These are phyloP conservation scores for Suhomyces taliae DNA, from an alignment of 1,139 yeast species.

Conservation along the genomic window DNA sequence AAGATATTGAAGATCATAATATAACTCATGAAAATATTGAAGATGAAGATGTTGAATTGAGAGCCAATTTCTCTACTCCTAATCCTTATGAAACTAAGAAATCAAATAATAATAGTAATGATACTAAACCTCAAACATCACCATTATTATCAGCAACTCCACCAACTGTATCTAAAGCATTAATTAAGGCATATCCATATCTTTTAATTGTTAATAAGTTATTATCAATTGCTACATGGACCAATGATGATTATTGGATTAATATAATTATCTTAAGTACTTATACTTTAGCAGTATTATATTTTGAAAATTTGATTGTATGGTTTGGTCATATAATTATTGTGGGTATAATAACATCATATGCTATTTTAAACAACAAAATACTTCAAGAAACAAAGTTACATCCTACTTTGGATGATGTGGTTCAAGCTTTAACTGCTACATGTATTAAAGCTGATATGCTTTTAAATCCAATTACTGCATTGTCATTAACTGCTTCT, in stretches of 20 bases:
- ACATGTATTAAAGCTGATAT: conserved; percentile 77
- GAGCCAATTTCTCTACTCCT: conserved; percentile 15
- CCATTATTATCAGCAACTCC: conserved; percentile 83
- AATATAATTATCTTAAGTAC: conserved; percentile 61
- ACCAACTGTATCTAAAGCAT: conserved; percentile 82
- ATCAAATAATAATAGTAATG: background rate
- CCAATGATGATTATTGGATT: conserved; percentile 80
- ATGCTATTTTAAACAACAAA: conserved; percentile 59
- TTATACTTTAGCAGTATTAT: conserved; percentile 61
- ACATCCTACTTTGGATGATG: conserved; percentile 85
- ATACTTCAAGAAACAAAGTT: conserved; percentile 53
- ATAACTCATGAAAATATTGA: conserved; percentile 10
- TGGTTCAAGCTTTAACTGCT: conserved; percentile 75
- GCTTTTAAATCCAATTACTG: conserved; percentile 73
- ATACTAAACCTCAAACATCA: conserved; percentile 49
- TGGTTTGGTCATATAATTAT: conserved; percentile 80
- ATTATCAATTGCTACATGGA: conserved; percentile 84
- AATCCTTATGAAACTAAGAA: conserved; percentile 7
- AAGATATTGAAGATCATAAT: conserved; percentile 5
- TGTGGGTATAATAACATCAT: conserved; percentile 65
- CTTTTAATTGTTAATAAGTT: conserved; percentile 67
- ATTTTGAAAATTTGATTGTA: conserved; percentile 69
- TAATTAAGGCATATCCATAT: conserved; percentile 82
- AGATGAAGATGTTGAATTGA: conserved; percentile 15
- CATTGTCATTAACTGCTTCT: conserved; percentile 66